These are phyloP conservation scores for Monascus ruber DNA, from an alignment of 2,329 filamentous ascomycete species.

Conservation along the genomic window DNA sequence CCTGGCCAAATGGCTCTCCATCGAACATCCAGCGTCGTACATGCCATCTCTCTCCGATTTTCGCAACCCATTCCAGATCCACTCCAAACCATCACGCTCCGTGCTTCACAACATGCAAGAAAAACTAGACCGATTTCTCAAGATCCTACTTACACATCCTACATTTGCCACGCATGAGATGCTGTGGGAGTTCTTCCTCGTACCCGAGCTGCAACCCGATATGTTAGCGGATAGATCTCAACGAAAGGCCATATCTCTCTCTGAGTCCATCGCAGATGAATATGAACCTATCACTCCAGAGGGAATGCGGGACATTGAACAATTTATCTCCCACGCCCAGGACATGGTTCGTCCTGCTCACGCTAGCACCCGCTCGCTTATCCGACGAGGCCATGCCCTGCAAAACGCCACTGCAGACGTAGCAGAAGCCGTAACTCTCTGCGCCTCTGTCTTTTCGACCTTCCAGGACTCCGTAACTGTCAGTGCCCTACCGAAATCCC, in stretches of 20 bases:
- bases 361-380: constrained; percentile 68
- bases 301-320: constrained; percentile 77
- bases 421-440: constrained; percentile 31
- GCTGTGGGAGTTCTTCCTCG: constrained; percentile 97
- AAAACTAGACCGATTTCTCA: constrained; percentile 76
- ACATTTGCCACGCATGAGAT: constrained; percentile 95
- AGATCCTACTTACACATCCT: constrained; percentile 73
- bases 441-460: constrained; percentile 38
- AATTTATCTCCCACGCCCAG: constrained; percentile 81
- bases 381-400: constrained; percentile 65
- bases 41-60: constrained; percentile 67
- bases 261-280: constrained; percentile 80
- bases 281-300: constrained; percentile 61
- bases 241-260: constrained; percentile 70
- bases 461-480: constrained; percentile 30
- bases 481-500: constrained; percentile 54
- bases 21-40: constrained; percentile 94
- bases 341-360: constrained; percentile 82
- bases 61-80: constrained; percentile 83
- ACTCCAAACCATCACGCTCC: constrained; percentile 78
- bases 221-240: constrained; percentile 83
- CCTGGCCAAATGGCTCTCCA: constrained; percentile 65
- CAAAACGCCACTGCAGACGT: constrained; percentile 48
- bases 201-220: constrained; percentile 80
- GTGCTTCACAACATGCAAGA: constrained; percentile 80